Evolutionary conservation across 2,329 filamentous ascomycete genomes (phyloP), one percentile per base, ranked within the genome.

Genomic region (Aspergillus neotritici): DNA sequence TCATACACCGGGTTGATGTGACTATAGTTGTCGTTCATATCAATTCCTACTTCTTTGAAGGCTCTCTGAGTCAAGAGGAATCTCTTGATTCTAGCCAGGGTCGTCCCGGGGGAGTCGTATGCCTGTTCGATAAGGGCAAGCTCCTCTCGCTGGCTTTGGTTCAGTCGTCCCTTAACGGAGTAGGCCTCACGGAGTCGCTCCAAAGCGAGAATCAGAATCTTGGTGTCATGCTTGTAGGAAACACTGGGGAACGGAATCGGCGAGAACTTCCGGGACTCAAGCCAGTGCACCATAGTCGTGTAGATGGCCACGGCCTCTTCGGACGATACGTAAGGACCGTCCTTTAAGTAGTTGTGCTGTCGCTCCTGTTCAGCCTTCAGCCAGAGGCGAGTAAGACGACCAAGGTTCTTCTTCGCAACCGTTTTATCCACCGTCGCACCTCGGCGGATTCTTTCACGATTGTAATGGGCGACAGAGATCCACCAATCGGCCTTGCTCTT

Each of bases 11-110:
- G 94, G 62, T 98, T 98, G 74, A 98, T 98, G 13, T 88, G 91
- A 74, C 83, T 97, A 72, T 98, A 98, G 62, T 98, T 98, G 71
- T 98, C 93, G 66, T 98, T 98, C 93, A 98, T 98, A 63, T 98
- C 93, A 54, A 98, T 98, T 43, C 91, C 93, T 34, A 98, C 93
- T 69, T 98, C 93, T 71, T 98, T 98, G 78, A 98, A 98, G 1
- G 94, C 93, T 65, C 93, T 82, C 64, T 98, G 93, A 0, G 94
- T 98, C 34, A 98, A 80, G 50, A 98, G 74, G 75, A 97, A 97
- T 37, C 93, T 86, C 76, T 98, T 98, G 72, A 98, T 98, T 46
- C 93, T 80, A 51, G 95, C 91, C 45, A 98, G 68, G 0, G 93
- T 97, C 1, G 93, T 98, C 47, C 93, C 93, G 2, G 94, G 93